A percentile compares a stretch with the other conserved stretches of the same genome.
These are phyloP conservation scores for Capsella rubella DNA, from an alignment of 441 rosid genomes.

Conservation along the genomic window DNA sequence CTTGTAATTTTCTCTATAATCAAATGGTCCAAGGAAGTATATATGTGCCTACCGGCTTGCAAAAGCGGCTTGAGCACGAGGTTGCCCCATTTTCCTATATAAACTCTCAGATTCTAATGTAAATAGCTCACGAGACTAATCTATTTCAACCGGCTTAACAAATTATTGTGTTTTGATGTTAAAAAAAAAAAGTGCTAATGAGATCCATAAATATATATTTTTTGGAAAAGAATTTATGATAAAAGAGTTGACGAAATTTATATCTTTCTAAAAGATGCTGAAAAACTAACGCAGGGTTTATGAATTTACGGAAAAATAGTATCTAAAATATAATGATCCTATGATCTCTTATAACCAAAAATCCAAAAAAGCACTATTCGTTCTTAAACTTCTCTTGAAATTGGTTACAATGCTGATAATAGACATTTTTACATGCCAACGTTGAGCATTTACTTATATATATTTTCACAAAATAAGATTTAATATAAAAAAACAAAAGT, in stretches of 20 bases:
- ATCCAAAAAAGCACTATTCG: not conserved
- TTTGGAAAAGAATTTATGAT: not conserved
- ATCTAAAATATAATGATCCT: not conserved
- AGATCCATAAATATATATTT: not conserved
- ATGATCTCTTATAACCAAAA: constrained; percentile 11
- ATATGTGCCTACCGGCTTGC: too few relatives aligned
- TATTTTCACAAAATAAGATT: too few relatives aligned
- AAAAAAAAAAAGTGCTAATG: not conserved
- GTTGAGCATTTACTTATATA: constrained; percentile 17
- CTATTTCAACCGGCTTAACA: too few relatives aligned
- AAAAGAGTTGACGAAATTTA: not conserved
- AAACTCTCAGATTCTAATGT: too few relatives aligned
- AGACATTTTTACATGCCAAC: constrained; percentile 25
- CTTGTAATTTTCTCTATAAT: not conserved
- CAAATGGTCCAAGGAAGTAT: not conserved
- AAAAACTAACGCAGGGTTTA: not conserved
- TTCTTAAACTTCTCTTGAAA: not conserved
- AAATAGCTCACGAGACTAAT: too few relatives aligned
- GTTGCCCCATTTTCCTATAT: too few relatives aligned
- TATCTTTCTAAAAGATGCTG: not conserved
- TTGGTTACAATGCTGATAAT: constrained; percentile 31
- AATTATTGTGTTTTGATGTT: too few relatives aligned
- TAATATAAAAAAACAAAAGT: not conserved
- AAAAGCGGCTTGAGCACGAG: too few relatives aligned
- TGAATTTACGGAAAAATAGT: not conserved